phyloP scores from a whole-genome alignment of 805 yeast genomes.

The Naumovozyma baii region DNA sequence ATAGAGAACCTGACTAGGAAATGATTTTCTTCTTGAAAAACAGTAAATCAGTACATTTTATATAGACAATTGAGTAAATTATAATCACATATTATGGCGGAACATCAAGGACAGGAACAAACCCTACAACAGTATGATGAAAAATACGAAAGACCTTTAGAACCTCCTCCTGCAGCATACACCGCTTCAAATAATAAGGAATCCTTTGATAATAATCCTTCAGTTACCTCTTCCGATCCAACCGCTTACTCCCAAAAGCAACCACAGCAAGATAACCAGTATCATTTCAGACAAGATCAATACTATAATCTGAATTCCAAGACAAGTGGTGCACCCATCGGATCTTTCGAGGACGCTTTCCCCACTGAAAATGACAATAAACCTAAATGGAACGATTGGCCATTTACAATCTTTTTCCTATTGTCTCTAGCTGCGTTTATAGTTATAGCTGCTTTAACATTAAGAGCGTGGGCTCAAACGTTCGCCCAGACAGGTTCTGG shows the following conservation, averaged over 20 bases:
- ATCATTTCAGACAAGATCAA: slow-evolving; percentile 20
- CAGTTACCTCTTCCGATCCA: slow-evolving; percentile 2
- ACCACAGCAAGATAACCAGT: slow-evolving; percentile 10
- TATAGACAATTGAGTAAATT: too few species aligned
- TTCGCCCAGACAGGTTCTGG: slow-evolving; percentile 51
- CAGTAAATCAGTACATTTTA: too few species aligned
- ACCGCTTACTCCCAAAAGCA: background rate
- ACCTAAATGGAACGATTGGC: slow-evolving; percentile 64
- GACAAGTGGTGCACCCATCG: slow-evolving; percentile 32
- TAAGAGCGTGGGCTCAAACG: slow-evolving; percentile 52
- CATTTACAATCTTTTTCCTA: slow-evolving; percentile 47
- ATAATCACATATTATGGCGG: too few species aligned
- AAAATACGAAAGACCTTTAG: slow-evolving; percentile 12
- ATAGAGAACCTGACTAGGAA: too few species aligned
- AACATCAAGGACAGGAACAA: background rate
- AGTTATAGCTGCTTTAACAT: slow-evolving; percentile 58
- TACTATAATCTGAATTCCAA: slow-evolving; percentile 26
- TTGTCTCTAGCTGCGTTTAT: slow-evolving; percentile 53
- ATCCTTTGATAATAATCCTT: background rate
- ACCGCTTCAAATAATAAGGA: background rate
- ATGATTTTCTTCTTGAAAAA: too few species aligned
- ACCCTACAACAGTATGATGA: too few species aligned
- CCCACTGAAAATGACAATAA: slow-evolving; percentile 38
- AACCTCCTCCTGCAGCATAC: slow-evolving; percentile 14
- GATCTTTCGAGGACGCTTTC: slow-evolving; percentile 58